These are phyloP conservation scores for Pseudogymnoascus sp. DNA, from an alignment of 2,329 filamentous ascomycete genomes.

Conservation along the genomic window DNA sequence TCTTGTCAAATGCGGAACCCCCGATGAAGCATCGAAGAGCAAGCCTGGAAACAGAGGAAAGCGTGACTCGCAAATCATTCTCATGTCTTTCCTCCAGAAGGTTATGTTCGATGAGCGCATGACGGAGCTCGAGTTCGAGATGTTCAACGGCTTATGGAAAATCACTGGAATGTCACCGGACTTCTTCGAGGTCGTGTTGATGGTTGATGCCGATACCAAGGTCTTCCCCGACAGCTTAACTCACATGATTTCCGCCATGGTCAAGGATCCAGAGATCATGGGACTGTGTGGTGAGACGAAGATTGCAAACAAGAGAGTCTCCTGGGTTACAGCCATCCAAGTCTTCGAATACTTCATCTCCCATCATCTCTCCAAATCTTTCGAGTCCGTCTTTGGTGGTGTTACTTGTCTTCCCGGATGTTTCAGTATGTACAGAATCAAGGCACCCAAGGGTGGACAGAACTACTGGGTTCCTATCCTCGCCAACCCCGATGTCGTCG, in stretches of 20 bases:
- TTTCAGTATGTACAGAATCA: constrained; percentile 99
- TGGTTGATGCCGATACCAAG: constrained; percentile 99
- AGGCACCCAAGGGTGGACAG: constrained; percentile 93
- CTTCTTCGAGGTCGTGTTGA: constrained; percentile 95
- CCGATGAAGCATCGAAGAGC: constrained; percentile 68
- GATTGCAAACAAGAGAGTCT: constrained; percentile 94
- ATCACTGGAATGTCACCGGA: constrained; percentile 97
- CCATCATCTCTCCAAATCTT: constrained; percentile 92
- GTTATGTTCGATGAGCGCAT: constrained; percentile 99
- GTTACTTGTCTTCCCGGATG: constrained; percentile 97
- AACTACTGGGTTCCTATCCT: constrained; percentile 99
- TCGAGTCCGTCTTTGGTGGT: constrained; percentile 97
- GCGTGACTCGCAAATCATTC: constrained; percentile 95
- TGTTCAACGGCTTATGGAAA: constrained; percentile 99
- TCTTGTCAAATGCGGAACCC: constrained; percentile 91
- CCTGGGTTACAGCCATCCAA: constrained; percentile 96
- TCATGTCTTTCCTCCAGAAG: constrained; percentile 99
- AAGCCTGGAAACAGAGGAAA: constrained; percentile 98
- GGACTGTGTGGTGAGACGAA: constrained; percentile 97
- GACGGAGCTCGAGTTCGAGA: constrained; percentile 98
- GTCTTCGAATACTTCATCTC: constrained; percentile 99
- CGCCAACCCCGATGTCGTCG: constrained; percentile 95
- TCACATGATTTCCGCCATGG: constrained; percentile 98
- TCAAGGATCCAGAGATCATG: constrained; percentile 98
- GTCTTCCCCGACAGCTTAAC: constrained; percentile 97